A percentile compares a stretch with the other conserved stretches of the same genome.
Conservation (phyloP, 2,329 filamentous ascomycete species). For the Hypoxylon sp. region DNA sequence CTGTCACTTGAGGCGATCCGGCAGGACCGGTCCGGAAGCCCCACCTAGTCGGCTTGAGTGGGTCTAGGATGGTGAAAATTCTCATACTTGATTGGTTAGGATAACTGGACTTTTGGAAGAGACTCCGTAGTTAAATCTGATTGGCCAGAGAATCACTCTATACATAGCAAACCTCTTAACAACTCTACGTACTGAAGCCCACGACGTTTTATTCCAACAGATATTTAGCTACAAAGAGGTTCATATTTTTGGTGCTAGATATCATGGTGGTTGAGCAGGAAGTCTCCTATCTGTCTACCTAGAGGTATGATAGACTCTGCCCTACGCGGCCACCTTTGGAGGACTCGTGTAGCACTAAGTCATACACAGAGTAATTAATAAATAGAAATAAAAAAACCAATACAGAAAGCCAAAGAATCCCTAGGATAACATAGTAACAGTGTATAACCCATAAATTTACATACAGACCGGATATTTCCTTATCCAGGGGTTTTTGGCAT, state of each 20-base stretch:
- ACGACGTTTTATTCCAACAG: background rate
- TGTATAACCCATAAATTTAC: background rate
- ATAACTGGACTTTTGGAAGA: too few relatives aligned
- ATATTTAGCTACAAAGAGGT: background rate
- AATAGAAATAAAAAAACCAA: background rate
- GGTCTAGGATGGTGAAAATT: background rate
- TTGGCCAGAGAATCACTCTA: background rate
- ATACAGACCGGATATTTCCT: background rate
- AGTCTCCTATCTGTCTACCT: background rate
- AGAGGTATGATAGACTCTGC: background rate
- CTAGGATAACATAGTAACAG: background rate
- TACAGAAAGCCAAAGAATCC: background rate
- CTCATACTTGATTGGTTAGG: too few relatives aligned
- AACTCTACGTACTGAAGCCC: background rate
- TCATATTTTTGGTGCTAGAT: background rate
- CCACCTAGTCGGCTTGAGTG: background rate
- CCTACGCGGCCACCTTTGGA: background rate
- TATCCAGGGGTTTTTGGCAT: background rate
- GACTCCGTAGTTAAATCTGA: background rate
- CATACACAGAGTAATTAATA: background rate
- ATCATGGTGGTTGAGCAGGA: background rate
- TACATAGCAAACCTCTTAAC: background rate
- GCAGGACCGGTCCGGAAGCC: background rate
- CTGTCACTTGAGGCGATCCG: background rate
- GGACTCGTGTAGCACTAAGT: background rate